Percentiles rank a stretch among this genome's conserved stretches.
Evolutionary conservation across 2,329 filamentous ascomycete genomes (phyloP).

Genomic region (Penicillium verrucosum): DNA sequence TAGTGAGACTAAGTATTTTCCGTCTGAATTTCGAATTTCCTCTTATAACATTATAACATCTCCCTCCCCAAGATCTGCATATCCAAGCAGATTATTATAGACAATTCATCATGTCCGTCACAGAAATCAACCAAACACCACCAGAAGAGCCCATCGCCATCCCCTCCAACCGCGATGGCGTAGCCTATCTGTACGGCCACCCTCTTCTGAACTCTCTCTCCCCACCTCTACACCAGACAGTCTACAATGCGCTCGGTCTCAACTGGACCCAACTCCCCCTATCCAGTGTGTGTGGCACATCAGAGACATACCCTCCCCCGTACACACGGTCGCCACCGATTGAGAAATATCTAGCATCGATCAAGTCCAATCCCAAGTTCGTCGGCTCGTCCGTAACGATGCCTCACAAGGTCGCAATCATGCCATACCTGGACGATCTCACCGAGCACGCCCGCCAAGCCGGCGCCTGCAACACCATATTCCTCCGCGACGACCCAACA

Average conservation of each 20-base stretch:
- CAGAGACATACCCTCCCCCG: conserved; percentile 32
- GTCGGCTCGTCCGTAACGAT: conserved; percentile 72
- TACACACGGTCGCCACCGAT: conserved; percentile 38
- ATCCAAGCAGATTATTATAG: neutral
- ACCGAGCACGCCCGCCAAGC: conserved; percentile 70
- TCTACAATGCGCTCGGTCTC: conserved; percentile 51
- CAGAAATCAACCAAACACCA: conserved; percentile 10
- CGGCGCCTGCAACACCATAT: conserved; percentile 78
- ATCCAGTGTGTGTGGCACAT: conserved; percentile 31
- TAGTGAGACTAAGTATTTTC: neutral
- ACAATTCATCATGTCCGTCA: conserved; percentile 23
- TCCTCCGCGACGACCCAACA: conserved; percentile 48
- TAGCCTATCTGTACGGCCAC: conserved; percentile 57
- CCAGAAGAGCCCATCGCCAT: conserved; percentile 33
- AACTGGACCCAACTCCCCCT: conserved; percentile 53
- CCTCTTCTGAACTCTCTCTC: conserved; percentile 57
- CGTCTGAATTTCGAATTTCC: neutral
- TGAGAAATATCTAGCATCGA: conserved; percentile 33
- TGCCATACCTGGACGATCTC: conserved; percentile 68
- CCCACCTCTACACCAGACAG: conserved; percentile 53
- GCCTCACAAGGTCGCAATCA: conserved; percentile 77
- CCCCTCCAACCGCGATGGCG: conserved; percentile 43
- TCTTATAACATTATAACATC: conserved; percentile 1
- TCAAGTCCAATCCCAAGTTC: conserved; percentile 40
- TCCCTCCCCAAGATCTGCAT: neutral